Evolutionary conservation across 331 rosid species (phyloP), one percentile per base, ranked within the genome.

Genomic region (Pyrus hybrid): DNA sequence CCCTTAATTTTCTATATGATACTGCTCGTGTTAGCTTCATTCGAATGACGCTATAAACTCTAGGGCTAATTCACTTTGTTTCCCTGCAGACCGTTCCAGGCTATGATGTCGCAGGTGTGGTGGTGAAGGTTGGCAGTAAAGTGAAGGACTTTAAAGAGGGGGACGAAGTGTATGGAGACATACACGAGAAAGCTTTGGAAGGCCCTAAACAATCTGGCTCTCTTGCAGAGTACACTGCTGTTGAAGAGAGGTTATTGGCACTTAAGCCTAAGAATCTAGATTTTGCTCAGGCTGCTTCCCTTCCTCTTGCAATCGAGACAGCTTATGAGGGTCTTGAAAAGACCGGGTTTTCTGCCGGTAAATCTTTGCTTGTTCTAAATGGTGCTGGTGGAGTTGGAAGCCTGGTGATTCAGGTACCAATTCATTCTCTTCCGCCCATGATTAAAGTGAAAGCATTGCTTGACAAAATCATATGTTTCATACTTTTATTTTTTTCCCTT

Each of bases 381-480:
- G 99, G 97, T 67, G 85, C 99, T 67, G 97, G 97, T 71, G 97
- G 97, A 68, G 99, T 92, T 79, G 99, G 97, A 79, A 92, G 97
- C 84, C 80, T 94, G 25, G 97, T 89, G 69, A 90, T 91, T 87
- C 99, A 94, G 99, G 99, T 94, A 82, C 47, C 25, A 12, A 43
- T 43, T 58, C 37, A 3, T 28, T 26, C 51, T 35, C 30, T 57
- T 20, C 29, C 54, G 56, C 37, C 6, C 68, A 10, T 26, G 58
- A 63, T 77, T 61, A 8, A 37, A 16, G 18, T 72, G 26, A 23
- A 16, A 23, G 3, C 13, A 9, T 63, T 30, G 37, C 17, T 49
- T 30, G 16, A 10, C 5, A 1, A 53, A 53, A 53, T 14, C 23
- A 65, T 8, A 58, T 45, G 57, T 69, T 68, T 7, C 28, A 23